Evolutionary conservation across 83 land plant species (phyloP), one percentile per base, ranked within the genome.

Genomic region (Picea abies): DNA sequence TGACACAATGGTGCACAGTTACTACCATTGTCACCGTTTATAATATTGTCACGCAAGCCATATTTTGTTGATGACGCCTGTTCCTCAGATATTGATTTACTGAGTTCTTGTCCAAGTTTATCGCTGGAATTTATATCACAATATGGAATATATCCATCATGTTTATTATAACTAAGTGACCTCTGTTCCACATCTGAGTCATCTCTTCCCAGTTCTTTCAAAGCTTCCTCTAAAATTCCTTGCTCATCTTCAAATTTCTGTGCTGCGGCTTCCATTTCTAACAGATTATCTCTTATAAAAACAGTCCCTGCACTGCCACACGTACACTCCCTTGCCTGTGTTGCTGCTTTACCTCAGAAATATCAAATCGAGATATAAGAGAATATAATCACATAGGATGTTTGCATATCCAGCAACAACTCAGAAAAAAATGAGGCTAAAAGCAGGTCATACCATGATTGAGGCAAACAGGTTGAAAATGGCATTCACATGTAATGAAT

Each of bases 391-490:
- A 29, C 10, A 26, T 22, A 12, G 60, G 17, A 32, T 60, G n/a
- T 26, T 75, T 76, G 11, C 44, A 25, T 77, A 19, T 79, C n/a
- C 58, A 76, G 62, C 32, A 25, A 76, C 26, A 52, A 66, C 4
- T 60, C 19, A 52, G 39, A 82, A 22, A 26, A 3, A 67, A 87
- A 14, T n/a, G 37, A 60, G 25, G 49, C 20, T 23, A 60, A 61
- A n/a, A 80, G 63, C 44, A 68, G 56, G 16, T 22, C 52, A 22
- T 94, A 94, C 99, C 97, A 89, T 96, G 97, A 66, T 88, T 91
- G 58, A 96, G 87, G 83, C 99, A 96, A 23, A 89, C 89, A 19
- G 96, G 88, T 47, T 93, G 89, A 81, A 64, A 32, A 77, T 49
- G 79, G 83, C 94, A 93, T 66, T 80, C 69, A 86, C 99, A 96